Base-by-base conservation (phyloP, 208 protist genomes). In the Blechomonas ayalai region DNA sequence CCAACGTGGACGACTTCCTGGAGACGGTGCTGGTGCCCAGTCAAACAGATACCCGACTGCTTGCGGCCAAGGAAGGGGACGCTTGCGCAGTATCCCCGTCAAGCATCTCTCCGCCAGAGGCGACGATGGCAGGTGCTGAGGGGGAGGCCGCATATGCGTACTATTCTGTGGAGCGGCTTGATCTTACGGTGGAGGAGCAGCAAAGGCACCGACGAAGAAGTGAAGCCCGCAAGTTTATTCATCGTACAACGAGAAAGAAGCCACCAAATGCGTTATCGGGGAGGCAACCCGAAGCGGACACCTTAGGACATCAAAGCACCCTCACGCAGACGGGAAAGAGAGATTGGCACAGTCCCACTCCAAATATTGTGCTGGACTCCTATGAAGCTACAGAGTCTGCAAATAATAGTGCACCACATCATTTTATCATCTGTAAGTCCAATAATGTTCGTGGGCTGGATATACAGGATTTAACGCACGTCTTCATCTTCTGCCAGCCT, bases 401-500 rank as follows among this genome's bases (percentile, higher is more conserved):
- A n/a, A n/a, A n/a, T n/a, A n/a, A n/a, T n/a, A n/a, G n/a, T n/a
- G n/a, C n/a, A n/a, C 47, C 39, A 4, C 62, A 63, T 0, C 62
- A 33, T 15, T 79, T 84, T 51, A 54, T 76, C 38, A 31, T 87
- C 22, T 69, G 47, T 48, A 40, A 20, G 29, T 62, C 61, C 41
- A 62, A 45, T 38, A 69, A 43, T 37, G 73, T 93, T 19, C 81
- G 81, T 13, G 85, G 85, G 8, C 43, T 93, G 23, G 78, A 93
- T 53, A 43, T 93, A 16, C 51, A 51, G 1, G 52, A 60, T 7
- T 67, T 93, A 20, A 86, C 81, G 10, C 78, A 90, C 60, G 82
- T 90, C 3, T 42, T 88, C 35, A 79, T 90, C 25, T 52, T 90
- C 4, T 72, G 75, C 8, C 52, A 52, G 12, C 78, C 85, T 0